Percentiles rank a stretch among this genome's conserved stretches.
Evolutionary conservation across 2,329 filamentous ascomycete species (phyloP).

Genomic region (Apiospora phragmitis): DNA sequence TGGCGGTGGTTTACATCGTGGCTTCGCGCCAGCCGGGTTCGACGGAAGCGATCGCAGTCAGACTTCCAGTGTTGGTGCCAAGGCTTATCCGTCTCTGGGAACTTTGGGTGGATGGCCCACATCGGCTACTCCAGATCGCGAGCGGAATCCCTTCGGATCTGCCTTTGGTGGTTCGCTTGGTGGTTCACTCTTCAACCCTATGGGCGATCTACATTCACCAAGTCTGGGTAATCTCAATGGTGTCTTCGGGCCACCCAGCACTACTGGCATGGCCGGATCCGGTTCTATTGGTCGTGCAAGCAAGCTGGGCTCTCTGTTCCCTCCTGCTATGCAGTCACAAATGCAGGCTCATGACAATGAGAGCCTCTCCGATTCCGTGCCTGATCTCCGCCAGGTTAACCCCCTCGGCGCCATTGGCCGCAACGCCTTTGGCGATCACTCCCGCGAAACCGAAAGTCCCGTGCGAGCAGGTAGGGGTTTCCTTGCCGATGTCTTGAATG

Average conservation of each 20-base stretch:
- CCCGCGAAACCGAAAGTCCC: slow-evolving; percentile 60
- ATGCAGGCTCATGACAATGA: slow-evolving; percentile 75
- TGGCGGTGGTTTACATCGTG: slow-evolving; percentile 43
- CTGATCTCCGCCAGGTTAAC: slow-evolving; percentile 61
- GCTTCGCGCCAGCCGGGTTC: slow-evolving; percentile 47
- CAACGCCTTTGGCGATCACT: slow-evolving; percentile 53
- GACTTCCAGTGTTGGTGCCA: slow-evolving; percentile 83
- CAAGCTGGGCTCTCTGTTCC: slow-evolving; percentile 86
- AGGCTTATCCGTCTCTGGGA: slow-evolving; percentile 66
- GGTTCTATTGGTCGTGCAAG: slow-evolving; percentile 74
- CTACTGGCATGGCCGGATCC: slow-evolving; percentile 53
- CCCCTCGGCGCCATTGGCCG: slow-evolving; percentile 69
- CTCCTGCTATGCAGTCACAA: slow-evolving; percentile 84
- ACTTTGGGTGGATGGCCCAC: slow-evolving; percentile 66
- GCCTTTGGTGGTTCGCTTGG: slow-evolving; percentile 65
- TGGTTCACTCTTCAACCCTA: slow-evolving; percentile 75
- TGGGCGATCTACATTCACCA: slow-evolving; percentile 78
- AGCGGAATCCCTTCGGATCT: slow-evolving; percentile 44
- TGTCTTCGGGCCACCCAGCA: slow-evolving; percentile 66
- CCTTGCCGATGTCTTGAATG: slow-evolving; percentile 56
- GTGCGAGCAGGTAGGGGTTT: slow-evolving; percentile 54
- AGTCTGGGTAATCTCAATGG: slow-evolving; percentile 66
- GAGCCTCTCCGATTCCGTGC: slow-evolving; percentile 54
- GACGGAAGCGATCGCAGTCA: slow-evolving; percentile 88
- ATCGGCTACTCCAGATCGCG: slow-evolving; percentile 67